A percentile compares a stretch with the other conserved stretches of the same genome.
These are phyloP conservation scores for Dictyophora rubrovolvata DNA, from an alignment of 768 basidiomycete species.

Conservation along the genomic window DNA sequence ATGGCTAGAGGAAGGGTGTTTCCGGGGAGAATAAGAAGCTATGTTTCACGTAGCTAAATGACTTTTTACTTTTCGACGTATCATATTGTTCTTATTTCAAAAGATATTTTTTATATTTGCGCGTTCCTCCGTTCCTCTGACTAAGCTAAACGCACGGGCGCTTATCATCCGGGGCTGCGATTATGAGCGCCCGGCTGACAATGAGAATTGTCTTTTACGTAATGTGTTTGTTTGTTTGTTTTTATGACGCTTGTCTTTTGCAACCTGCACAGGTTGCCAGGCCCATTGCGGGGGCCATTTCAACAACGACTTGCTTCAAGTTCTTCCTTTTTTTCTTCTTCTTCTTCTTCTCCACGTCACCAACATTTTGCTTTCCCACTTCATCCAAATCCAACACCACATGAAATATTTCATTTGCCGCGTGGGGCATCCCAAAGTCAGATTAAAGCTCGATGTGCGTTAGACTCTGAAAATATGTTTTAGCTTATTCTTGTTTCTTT, in stretches of 20 bases:
- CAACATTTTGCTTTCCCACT: slow-evolving; percentile 26
- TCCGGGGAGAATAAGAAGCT: background rate
- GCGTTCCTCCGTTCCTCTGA: too few species aligned
- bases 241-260: background rate
- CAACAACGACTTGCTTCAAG: slow-evolving; percentile 5
- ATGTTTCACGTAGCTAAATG: background rate
- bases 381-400: slow-evolving; percentile 45
- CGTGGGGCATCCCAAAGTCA: slow-evolving; percentile 43
- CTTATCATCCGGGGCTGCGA: too few species aligned
- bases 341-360: background rate
- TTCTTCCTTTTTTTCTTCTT: background rate
- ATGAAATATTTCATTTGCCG: slow-evolving; percentile 66
- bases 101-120: background rate
- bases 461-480: background rate
- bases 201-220: too few species aligned
- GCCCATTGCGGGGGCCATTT: background rate
- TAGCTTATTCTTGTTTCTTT: too few species aligned
- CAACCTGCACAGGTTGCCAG: background rate
- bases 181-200: too few species aligned
- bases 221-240: background rate
- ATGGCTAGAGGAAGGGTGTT: slow-evolving; percentile 24
- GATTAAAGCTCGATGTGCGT: slow-evolving; percentile 61
- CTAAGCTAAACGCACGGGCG: too few species aligned
- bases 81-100: background rate
- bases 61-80: background rate